Evolutionary conservation across 331 rosid genomes (phyloP).

Genomic region (Dryas integrifolia): DNA sequence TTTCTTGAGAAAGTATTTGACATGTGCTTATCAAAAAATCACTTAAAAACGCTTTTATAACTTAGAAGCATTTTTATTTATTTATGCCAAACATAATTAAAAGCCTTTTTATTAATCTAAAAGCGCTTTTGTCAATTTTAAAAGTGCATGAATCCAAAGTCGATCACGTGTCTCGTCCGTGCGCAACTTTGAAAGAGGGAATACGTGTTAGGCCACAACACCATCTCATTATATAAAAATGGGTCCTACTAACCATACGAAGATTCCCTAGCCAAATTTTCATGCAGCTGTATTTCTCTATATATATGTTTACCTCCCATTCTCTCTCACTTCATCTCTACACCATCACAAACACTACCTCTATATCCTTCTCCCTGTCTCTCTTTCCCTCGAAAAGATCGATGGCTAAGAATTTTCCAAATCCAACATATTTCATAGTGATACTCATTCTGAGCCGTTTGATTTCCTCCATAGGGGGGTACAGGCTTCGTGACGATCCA

Average conservation of each 20-base stretch:
- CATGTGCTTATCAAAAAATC: too few species aligned
- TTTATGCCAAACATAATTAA: too few species aligned
- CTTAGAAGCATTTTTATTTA: too few species aligned
- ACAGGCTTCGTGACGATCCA: conserved; percentile 44
- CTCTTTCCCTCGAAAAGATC: not conserved
- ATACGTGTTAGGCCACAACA: conserved; percentile 23
- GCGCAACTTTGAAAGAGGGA: conserved; percentile 49
- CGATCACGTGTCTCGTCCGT: conserved; percentile 17
- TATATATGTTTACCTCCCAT: conserved; percentile 2
- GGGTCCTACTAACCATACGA: conserved; percentile 6
- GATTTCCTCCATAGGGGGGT: conserved; percentile 37
- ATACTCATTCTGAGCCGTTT: conserved; percentile 39
- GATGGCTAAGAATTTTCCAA: conserved; percentile 44
- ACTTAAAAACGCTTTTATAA: too few species aligned
- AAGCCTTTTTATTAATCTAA: too few species aligned
- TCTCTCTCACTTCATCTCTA: not conserved
- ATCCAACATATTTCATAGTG: conserved; percentile 30
- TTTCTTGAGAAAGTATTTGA: too few species aligned
- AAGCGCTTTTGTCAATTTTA: too few species aligned
- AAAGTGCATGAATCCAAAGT: conserved; percentile 20
- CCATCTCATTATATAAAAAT: conserved; percentile 8
- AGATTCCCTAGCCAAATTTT: conserved; percentile 11
- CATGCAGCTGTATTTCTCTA: conserved; percentile 20
- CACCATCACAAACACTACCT: not conserved
- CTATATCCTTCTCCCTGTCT: conserved; percentile 9